Evolutionary conservation across 2,329 filamentous ascomycete genomes (phyloP).

Genomic region (Pseudogymnoascus sp.): DNA sequence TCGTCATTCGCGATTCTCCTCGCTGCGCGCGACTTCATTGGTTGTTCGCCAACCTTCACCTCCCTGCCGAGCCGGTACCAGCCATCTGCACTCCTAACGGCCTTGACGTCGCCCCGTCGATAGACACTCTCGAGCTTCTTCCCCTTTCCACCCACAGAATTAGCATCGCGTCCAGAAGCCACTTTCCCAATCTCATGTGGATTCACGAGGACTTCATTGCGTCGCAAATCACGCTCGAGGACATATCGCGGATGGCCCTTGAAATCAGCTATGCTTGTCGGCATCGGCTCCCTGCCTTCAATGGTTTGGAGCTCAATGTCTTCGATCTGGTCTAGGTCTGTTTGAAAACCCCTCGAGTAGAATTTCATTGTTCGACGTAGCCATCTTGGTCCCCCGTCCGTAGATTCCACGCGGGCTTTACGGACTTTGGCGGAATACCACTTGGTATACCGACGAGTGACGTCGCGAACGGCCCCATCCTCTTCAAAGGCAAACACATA

Average conservation of each 20-base stretch:
- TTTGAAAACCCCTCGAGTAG: constrained; percentile 38
- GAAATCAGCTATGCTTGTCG: constrained; percentile 78
- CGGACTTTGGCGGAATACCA: constrained; percentile 87
- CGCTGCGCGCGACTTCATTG: constrained; percentile 66
- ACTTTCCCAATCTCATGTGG: constrained; percentile 68
- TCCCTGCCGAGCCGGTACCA: constrained; percentile 88
- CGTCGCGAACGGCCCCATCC: constrained; percentile 71
- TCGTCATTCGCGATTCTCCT: constrained; percentile 32
- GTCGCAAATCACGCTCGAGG: constrained; percentile 74
- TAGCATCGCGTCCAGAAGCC: constrained; percentile 54
- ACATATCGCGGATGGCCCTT: constrained; percentile 80
- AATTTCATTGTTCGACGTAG: constrained; percentile 46
- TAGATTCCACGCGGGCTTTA: constrained; percentile 66
- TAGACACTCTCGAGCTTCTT: constrained; percentile 67
- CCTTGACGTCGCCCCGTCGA: constrained; percentile 70
- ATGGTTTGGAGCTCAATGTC: constrained; percentile 65
- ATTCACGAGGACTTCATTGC: constrained; percentile 73
- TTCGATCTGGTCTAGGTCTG: constrained; percentile 77
- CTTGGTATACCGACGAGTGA: constrained; percentile 82
- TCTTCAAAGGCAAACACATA: constrained; percentile 85
- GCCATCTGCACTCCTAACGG: constrained; percentile 71
- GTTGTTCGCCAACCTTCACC: constrained; percentile 71
- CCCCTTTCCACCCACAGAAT: constrained; percentile 22
- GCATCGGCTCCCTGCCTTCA: constrained; percentile 75
- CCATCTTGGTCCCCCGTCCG: constrained; percentile 46